phyloP scores from a whole-genome alignment of 305 asterid species.

The Fraxinus dipetala region DNA sequence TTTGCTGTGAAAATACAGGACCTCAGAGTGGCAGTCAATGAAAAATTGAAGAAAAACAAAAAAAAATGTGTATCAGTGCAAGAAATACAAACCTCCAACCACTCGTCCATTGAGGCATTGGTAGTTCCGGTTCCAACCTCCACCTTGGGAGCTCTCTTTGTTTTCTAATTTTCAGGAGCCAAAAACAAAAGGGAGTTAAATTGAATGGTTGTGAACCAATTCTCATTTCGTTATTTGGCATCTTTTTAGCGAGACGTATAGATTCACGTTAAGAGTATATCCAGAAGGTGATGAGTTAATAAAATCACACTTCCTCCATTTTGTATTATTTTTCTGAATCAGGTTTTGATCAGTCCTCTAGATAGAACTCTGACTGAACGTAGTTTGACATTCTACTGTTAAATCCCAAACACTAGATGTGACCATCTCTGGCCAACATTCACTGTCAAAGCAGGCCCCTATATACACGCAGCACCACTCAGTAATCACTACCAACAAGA shows the following conservation, averaged over 20 bases:
- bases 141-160: conserved; percentile 87
- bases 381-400: background rate
- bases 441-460: background rate
- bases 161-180: conserved; percentile 47
- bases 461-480: background rate
- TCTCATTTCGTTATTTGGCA: background rate
- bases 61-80: background rate
- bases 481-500: background rate
- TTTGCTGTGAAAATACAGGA: background rate
- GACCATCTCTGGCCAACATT: background rate
- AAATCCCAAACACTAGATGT: background rate
- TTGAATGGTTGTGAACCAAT: background rate
- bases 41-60: background rate
- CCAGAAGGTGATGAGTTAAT: background rate
- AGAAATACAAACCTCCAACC: conserved; percentile 78
- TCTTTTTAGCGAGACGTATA: background rate
- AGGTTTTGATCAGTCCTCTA: background rate
- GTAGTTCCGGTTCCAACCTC: conserved; percentile 96
- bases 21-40: background rate
- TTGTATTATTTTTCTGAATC: background rate
- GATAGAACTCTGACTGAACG: background rate
- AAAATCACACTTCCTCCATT: background rate
- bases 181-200: background rate
- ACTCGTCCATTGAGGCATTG: conserved; percentile 82
- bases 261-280: background rate